Evolutionary conservation across 73 alveolate genomes (phyloP).

Genomic region (Paramecium pentaurelia): DNA sequence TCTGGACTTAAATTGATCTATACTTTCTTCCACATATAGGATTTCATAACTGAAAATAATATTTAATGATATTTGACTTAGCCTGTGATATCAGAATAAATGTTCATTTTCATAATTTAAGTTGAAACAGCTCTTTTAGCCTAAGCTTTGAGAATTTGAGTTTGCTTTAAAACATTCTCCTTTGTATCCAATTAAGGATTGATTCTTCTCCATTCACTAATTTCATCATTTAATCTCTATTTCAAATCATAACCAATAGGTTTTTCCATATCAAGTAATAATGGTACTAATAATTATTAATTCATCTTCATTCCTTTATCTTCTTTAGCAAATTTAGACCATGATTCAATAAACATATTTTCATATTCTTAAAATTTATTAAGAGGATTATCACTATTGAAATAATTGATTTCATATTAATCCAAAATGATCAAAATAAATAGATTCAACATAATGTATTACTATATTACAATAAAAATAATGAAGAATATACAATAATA

Average conservation of each 20-base stretch:
- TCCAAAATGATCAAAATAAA: constrained; percentile 93
- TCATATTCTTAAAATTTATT: constrained; percentile 79
- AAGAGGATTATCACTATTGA: constrained; percentile 88
- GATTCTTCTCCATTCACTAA: constrained; percentile 14
- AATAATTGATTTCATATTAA: constrained; percentile 92
- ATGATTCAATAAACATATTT: constrained; percentile 78
- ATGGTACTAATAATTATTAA: constrained; percentile 54
- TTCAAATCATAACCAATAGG: constrained; percentile 71
- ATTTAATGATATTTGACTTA: constrained; percentile 78
- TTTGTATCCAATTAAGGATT: neutral
- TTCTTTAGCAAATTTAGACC: constrained; percentile 77
- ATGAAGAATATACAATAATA: constrained; percentile 25
- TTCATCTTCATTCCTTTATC: constrained; percentile 68
- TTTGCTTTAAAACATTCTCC: neutral
- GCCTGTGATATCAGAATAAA: constrained; percentile 74
- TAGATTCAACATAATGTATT: constrained; percentile 55
- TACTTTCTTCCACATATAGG: constrained; percentile 56
- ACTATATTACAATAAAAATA: constrained; percentile 13
- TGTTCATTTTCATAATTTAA: constrained; percentile 72
- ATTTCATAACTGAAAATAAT: constrained; percentile 69
- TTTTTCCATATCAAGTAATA: constrained; percentile 60
- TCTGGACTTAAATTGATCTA: constrained; percentile 14
- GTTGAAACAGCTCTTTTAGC: constrained; percentile 55
- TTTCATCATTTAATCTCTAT: neutral
- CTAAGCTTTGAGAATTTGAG: neutral